Conservation (phyloP, 2,329 filamentous ascomycete species). For the Penicillium psychrosexuale region DNA sequence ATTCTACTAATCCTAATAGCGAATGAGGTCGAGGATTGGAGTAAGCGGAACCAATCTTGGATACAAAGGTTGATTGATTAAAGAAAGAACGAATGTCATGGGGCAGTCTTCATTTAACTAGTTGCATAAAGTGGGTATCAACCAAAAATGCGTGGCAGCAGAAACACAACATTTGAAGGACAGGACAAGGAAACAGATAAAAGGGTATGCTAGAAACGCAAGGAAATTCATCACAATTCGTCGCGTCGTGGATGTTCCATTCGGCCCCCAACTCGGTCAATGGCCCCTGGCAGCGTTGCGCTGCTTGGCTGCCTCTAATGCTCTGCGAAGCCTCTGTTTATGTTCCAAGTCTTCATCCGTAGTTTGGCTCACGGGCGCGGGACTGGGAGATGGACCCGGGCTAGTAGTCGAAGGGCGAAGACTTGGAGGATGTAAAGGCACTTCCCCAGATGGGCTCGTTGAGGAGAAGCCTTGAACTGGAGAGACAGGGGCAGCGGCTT, state of each 20-base stretch:
- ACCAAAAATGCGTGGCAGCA: not conserved
- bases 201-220: conserved; percentile 12
- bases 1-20: too few relatives aligned
- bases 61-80: too few relatives aligned
- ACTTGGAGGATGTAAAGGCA: conserved; percentile 20
- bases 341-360: conserved; percentile 41
- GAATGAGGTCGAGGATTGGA: too few relatives aligned
- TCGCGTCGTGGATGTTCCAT: conserved; percentile 14
- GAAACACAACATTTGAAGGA: not conserved
- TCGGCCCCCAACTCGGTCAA: conserved; percentile 1
- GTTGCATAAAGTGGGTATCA: conserved; percentile 11
- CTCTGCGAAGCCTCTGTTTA: conserved; percentile 48
- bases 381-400: conserved; percentile 10
- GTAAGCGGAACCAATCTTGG: too few relatives aligned
- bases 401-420: conserved; percentile 28
- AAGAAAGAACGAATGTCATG: too few relatives aligned
- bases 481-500: conserved; percentile 12
- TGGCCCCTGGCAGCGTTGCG: conserved; percentile 46
- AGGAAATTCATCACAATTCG: conserved; percentile 24
- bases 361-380: conserved; percentile 1
- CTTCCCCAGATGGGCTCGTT: conserved; percentile 12
- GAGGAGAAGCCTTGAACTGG: conserved; percentile 11
- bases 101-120: conserved; percentile 7
- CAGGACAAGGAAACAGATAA: not conserved
- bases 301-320: conserved; percentile 54